Evolutionary conservation across 352 stramenopile genomes (phyloP).

Genomic region (Phytophthora aleatoria): DNA sequence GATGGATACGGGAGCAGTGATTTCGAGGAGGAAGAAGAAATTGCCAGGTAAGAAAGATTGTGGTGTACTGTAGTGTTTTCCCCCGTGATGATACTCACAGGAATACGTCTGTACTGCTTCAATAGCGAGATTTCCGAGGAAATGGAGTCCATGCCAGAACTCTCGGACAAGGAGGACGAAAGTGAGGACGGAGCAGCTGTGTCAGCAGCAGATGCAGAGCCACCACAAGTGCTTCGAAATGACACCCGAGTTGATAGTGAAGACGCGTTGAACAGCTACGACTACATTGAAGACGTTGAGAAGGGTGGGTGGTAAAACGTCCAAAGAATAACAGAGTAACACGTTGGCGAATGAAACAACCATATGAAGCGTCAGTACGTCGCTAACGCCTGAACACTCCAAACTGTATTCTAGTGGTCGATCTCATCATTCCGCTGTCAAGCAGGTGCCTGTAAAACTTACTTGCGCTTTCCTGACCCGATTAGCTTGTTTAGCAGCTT

Average conservation of each 20-base stretch:
- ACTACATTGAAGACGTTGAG: slow-evolving; percentile 84
- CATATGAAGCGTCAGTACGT: too few species aligned
- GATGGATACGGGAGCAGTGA: slow-evolving; percentile 82
- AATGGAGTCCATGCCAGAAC: slow-evolving; percentile 58
- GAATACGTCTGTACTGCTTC: background rate
- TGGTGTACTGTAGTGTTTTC: background rate
- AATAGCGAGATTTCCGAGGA: slow-evolving; percentile 65
- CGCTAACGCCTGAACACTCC: too few species aligned
- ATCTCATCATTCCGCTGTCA: background rate
- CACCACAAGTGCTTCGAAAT: slow-evolving; percentile 31
- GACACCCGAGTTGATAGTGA: slow-evolving; percentile 62
- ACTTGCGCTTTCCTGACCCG: slow-evolving; percentile 27
- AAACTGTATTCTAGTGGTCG: slow-evolving; percentile 2
- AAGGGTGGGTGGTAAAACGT: slow-evolving; percentile 41
- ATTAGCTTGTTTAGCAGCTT: slow-evolving; percentile 60
- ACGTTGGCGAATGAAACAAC: background rate
- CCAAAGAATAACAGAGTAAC: background rate
- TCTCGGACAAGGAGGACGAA: slow-evolving; percentile 55
- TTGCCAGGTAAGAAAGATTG: slow-evolving; percentile 54
- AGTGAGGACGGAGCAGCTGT: slow-evolving; percentile 16
- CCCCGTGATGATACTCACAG: slow-evolving; percentile 2
- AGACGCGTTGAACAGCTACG: slow-evolving; percentile 81
- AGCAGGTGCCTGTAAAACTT: background rate
- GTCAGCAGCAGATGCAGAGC: slow-evolving; percentile 6
- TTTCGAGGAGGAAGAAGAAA: slow-evolving; percentile 83